Conservation (phyloP, 176 grass and related monocot genomes). For the Oryza rufipogon region DNA sequence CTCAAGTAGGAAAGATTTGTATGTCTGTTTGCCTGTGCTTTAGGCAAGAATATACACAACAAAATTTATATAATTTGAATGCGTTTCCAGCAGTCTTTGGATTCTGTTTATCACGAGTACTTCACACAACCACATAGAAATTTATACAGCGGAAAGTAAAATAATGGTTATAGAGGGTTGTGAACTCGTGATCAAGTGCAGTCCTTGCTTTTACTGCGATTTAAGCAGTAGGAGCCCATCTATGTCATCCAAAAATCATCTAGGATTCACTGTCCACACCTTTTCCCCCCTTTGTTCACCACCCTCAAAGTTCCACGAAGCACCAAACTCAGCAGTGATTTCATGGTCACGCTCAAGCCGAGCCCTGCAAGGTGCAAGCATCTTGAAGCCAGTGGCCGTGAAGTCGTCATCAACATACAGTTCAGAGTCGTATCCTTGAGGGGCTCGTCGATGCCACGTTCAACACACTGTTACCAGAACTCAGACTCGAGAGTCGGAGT, state of each 20-base stretch:
- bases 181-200: background rate
- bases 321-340: background rate
- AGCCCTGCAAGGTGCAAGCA: background rate
- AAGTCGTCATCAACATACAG: background rate
- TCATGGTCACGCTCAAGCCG: background rate
- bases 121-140: background rate
- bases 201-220: background rate
- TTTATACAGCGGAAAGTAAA: background rate
- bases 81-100: background rate
- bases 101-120: background rate
- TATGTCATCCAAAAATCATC: background rate
- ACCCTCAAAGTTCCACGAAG: background rate
- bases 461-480: background rate
- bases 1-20: background rate
- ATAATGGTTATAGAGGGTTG: background rate
- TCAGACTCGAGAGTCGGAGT: no score
- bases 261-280: background rate
- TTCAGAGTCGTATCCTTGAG: background rate
- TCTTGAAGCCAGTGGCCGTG: background rate
- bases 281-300: background rate
- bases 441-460: background rate
- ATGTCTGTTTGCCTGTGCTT: conserved; percentile 25
- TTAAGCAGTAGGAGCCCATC: background rate
- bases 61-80: background rate
- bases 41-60: background rate